phyloP scores from a whole-genome alignment of 192 early-diverging fungal species.

The Lunasporangiospora selenospora region DNA sequence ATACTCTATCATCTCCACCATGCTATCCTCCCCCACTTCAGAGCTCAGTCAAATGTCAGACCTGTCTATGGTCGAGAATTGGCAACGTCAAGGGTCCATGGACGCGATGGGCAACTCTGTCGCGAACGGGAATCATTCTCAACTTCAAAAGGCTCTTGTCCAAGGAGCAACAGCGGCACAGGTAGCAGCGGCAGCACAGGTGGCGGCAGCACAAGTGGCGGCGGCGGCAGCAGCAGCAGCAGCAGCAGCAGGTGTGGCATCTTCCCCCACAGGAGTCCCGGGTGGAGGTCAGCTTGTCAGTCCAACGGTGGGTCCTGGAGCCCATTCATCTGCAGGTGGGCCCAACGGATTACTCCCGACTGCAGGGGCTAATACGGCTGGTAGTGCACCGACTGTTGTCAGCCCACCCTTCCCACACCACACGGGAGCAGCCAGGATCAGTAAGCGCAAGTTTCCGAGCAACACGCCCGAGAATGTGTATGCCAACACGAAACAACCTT shows the following conservation, averaged over 20 bases:
- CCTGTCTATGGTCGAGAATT: slow-evolving; percentile 45
- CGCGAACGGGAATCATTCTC: slow-evolving; percentile 49
- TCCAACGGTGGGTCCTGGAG: background rate
- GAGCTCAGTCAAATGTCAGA: slow-evolving; percentile 42
- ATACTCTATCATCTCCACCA: slow-evolving; percentile 87
- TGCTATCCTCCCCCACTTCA: slow-evolving; percentile 77
- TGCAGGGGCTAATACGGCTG: background rate
- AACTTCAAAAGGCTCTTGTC: slow-evolving; percentile 39
- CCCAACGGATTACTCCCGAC: slow-evolving; percentile 1
- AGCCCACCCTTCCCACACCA: slow-evolving; percentile 27
- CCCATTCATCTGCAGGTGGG: too few species aligned
- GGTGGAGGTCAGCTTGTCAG: slow-evolving; percentile 3
- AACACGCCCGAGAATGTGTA: slow-evolving; percentile 77
- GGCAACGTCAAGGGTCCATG: slow-evolving; percentile 37
- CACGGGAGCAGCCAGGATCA: slow-evolving; percentile 25
- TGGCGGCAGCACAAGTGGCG: slow-evolving; percentile 3
- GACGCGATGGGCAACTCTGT: slow-evolving; percentile 31
- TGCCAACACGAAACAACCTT: slow-evolving; percentile 78
- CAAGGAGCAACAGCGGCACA: slow-evolving; percentile 10
- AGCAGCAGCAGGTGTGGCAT: background rate
- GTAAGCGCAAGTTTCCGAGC: slow-evolving; percentile 49
- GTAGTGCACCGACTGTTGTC: background rate
- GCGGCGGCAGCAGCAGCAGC: background rate
- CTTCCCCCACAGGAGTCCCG: too few species aligned
- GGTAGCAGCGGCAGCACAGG: slow-evolving; percentile 12